Conservation (phyloP, 192 early-diverging fungal genomes). For the Powellomyces hirtus region DNA sequence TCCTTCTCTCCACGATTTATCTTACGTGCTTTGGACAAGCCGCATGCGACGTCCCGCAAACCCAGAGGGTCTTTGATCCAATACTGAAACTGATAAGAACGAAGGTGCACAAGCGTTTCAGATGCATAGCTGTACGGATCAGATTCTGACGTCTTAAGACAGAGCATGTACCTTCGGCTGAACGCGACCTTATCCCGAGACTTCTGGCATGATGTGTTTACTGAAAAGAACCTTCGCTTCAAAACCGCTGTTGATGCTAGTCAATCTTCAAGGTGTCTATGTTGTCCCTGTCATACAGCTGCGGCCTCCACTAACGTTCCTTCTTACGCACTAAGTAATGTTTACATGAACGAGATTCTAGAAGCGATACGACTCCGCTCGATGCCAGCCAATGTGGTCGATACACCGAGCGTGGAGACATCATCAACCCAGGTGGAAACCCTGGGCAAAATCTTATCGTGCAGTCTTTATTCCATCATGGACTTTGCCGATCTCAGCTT, state of each 20-base stretch:
- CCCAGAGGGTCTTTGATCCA: neutral
- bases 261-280: neutral
- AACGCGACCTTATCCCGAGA: neutral
- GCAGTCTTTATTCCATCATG: constrained; percentile 10
- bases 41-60: neutral
- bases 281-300: neutral
- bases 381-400: neutral
- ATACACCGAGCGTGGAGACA: neutral
- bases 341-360: neutral
- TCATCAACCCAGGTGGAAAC: neutral
- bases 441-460: neutral
- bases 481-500: constrained; percentile 14
- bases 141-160: neutral
- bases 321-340: neutral
- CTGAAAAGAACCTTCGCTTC: neutral
- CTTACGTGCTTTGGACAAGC: neutral
- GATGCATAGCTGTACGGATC: too few species aligned
- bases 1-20: constrained; percentile 2
- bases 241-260: neutral
- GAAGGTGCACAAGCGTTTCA: neutral
- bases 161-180: neutral
- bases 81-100: neutral
- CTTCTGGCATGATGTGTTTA: neutral
- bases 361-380: constrained; percentile 4
- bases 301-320: neutral